Evolutionary conservation across 306 rosid species (phyloP).

Genomic region (Citrullus colocynthis): DNA sequence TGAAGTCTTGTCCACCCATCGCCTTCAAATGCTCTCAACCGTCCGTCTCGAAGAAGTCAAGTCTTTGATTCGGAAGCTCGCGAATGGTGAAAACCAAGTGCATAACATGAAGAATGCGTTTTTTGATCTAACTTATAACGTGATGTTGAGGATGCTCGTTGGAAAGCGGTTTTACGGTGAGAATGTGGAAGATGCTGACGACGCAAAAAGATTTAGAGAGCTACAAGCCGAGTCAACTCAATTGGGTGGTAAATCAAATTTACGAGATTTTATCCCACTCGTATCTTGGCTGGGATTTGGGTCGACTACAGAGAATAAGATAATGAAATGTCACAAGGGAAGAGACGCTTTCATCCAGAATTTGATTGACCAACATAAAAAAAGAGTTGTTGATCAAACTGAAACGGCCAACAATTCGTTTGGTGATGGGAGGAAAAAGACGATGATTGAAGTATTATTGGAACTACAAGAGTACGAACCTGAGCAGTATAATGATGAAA

Average conservation of each 20-base stretch:
- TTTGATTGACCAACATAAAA: constrained; percentile 19
- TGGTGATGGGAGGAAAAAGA: constrained; percentile 9
- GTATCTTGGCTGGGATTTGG: constrained; percentile 2
- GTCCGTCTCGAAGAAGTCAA: constrained; percentile 20
- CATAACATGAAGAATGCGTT: constrained; percentile 18
- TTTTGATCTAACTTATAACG: constrained; percentile 19
- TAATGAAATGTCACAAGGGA: constrained; percentile 10
- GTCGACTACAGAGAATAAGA: constrained; percentile 6
- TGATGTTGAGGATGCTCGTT: constrained; percentile 23
- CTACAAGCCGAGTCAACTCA: constrained; percentile 7
- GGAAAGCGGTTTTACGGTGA: constrained; percentile 21
- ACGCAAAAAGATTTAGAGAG: constrained; percentile 12
- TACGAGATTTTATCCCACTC: constrained; percentile 23
- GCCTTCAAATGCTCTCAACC: constrained; percentile 14
- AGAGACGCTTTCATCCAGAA: constrained; percentile 20
- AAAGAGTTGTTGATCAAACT: neutral
- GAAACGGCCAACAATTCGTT: neutral
- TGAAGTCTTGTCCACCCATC: constrained; percentile 15
- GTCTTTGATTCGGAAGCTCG: constrained; percentile 5
- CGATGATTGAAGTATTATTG: constrained; percentile 2
- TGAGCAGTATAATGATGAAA: neutral
- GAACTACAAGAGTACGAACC: neutral
- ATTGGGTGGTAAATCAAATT: constrained; percentile 10
- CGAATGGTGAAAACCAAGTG: neutral
- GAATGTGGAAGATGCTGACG: constrained; percentile 1